Conservation (phyloP, 1,139 yeast species). For the Hyphopichia pseudoburtonii region DNA sequence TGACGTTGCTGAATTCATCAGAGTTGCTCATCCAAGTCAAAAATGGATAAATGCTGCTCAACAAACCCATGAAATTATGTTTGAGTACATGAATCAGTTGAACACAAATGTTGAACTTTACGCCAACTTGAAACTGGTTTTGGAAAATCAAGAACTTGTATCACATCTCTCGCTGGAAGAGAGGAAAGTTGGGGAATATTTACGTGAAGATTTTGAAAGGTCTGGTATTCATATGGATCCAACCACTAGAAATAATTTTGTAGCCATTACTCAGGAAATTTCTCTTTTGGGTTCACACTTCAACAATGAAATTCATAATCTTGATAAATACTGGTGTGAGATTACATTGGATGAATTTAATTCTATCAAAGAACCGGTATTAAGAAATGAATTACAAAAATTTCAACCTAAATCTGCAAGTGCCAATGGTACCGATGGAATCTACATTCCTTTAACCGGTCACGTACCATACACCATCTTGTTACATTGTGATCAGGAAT, state of each 20-base stretch:
- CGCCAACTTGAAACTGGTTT: conserved; percentile 53
- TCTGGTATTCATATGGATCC: conserved; percentile 87
- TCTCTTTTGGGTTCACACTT: conserved; percentile 83
- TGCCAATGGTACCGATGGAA: background rate
- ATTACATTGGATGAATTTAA: conserved; percentile 33
- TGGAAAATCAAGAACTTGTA: conserved; percentile 42
- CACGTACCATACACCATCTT: conserved; percentile 66
- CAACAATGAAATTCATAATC: conserved; percentile 53
- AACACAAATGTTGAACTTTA: conserved; percentile 83
- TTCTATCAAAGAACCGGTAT: conserved; percentile 19
- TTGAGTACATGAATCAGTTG: conserved; percentile 88
- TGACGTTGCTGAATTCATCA: conserved; percentile 88
- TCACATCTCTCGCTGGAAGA: conserved; percentile 64
- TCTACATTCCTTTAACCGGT: conserved; percentile 64
- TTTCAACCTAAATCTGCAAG: conserved; percentile 23
- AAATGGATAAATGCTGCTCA: conserved; percentile 81
- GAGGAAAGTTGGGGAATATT: conserved; percentile 73
- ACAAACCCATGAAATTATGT: conserved; percentile 82
- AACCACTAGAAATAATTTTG: conserved; percentile 65
- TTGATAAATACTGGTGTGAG: conserved; percentile 40
- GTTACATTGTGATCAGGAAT: conserved; percentile 55
- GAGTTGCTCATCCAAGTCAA: conserved; percentile 82
- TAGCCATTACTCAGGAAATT: conserved; percentile 76
- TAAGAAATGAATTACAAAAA: conserved; percentile 27
- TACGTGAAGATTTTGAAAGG: conserved; percentile 82